A percentile compares a stretch with the other conserved stretches of the same genome.
Conservation (phyloP, 2,329 filamentous ascomycete species). For the Ophiostoma montium region DNA sequence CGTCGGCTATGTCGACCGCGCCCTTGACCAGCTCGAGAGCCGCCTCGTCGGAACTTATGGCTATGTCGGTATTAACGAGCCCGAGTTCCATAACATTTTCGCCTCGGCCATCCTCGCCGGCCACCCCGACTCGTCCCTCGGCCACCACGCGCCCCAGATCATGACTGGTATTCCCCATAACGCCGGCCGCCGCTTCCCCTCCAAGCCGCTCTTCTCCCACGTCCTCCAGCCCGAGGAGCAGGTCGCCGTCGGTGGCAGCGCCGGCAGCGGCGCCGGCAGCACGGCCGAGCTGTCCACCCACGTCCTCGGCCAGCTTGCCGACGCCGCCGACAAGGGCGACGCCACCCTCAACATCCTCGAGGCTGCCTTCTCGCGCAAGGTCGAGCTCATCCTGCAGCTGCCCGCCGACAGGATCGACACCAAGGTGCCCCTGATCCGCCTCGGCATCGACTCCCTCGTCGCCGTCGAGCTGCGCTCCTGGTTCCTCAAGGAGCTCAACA, state of each 20-base stretch:
- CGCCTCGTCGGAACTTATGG: constrained; percentile 9
- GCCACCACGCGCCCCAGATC: constrained; percentile 5
- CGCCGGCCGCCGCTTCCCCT: constrained; percentile 6
- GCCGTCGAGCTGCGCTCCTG: constrained; percentile 30
- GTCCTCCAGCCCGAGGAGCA: constrained; percentile 5
- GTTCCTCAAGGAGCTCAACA: constrained; percentile 22
- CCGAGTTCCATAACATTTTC: constrained; percentile 9
- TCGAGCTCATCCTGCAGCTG: constrained; percentile 9
- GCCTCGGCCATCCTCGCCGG: constrained; percentile 9
- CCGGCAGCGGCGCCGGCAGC: not conserved
- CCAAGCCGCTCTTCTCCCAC: constrained; percentile 6
- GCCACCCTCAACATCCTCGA: constrained; percentile 5
- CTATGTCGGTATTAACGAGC: constrained; percentile 8
- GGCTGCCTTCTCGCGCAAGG: constrained; percentile 8
- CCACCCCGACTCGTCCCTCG: constrained; percentile 13
- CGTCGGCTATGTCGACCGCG: constrained; percentile 11
- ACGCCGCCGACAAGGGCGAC: constrained; percentile 3
- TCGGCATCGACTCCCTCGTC: constrained; percentile 28
- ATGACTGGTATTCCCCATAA: constrained; percentile 6
- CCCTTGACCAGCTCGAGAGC: constrained; percentile 5
- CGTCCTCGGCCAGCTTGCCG: constrained; percentile 4
- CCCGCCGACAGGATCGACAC: constrained; percentile 6
- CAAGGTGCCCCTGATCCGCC: constrained; percentile 18
- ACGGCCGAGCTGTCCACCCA: constrained; percentile 6
- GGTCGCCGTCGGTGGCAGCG: no score